Evolutionary conservation across 345 rosid genomes (phyloP).

Genomic region (Litchi chinensis): DNA sequence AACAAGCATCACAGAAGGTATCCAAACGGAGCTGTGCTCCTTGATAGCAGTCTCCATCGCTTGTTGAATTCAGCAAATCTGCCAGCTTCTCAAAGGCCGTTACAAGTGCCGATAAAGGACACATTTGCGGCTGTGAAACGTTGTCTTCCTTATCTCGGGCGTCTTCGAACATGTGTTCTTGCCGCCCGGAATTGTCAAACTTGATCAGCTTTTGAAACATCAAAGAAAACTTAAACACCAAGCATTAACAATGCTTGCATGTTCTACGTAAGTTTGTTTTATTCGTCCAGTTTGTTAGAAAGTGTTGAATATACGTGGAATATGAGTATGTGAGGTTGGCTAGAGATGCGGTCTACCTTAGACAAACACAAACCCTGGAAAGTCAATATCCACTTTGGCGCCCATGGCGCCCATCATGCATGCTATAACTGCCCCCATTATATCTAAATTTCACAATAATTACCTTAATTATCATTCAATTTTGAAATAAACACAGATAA

Average conservation of each 20-base stretch:
- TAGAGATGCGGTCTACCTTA: slow-evolving; percentile 33
- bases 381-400: not conserved
- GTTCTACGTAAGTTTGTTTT: not conserved
- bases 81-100: slow-evolving; percentile 66
- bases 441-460: too few relatives aligned
- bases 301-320: slow-evolving; percentile 3
- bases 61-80: slow-evolving; percentile 30
- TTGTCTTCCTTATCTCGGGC: slow-evolving; percentile 13
- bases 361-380: not conserved
- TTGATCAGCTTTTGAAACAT: not conserved
- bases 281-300: not conserved
- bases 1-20: slow-evolving; percentile 62
- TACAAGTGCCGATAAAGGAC: slow-evolving; percentile 52
- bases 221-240: not conserved
- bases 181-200: not conserved
- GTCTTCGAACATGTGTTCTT: not conserved
- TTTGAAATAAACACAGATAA: too few relatives aligned
- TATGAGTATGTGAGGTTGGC: slow-evolving; percentile 9
- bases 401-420: not conserved
- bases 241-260: too few relatives aligned
- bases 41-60: slow-evolving; percentile 5
- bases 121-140: slow-evolving; percentile 13
- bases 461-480: too few relatives aligned
- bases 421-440: too few relatives aligned
- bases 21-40: slow-evolving; percentile 44